Base-by-base conservation (phyloP, 495 filamentous ascomycete species). In the Gamarada debralockiae region DNA sequence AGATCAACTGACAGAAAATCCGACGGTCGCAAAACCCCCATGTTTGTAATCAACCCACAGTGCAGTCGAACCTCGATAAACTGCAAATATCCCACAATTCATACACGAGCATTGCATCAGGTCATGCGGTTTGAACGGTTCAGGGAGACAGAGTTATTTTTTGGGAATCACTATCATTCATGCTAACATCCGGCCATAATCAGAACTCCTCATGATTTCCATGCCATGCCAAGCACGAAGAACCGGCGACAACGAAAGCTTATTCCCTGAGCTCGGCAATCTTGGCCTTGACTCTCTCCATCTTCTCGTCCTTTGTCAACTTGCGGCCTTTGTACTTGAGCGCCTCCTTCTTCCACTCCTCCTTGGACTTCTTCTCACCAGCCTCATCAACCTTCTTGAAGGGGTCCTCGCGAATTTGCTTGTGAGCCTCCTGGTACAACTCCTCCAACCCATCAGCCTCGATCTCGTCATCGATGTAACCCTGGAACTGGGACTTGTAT, bases 381-480 rank as follows among this genome's bases (percentile, higher is more conserved):
- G 79, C 90, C 39, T 84, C 77, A 67, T 92, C 89, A 57, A 81
- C 83, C 81, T 92, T 91, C 84, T 96, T 95, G 79, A 85, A 93
- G 68, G 93, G 93, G 74, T 97, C 86, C 80, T 92, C 95, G 62
- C 93, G 92, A 81, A 99, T 99, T 68, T 86, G 84, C 73, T 87
- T 85, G 83, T 99, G 95, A 52, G 91, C 92, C 70, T 97, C 89
- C 44, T 75, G 65, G 81, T 97, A 99, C 67, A 97, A 72, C 62
- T 99, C 95, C 89, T 99, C 93, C 42, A 99, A 80, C 59, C 90
- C 90, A 69, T 96, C 95, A 50, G 93, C 92, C 76, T 97, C 93
- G 56, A 97, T 73, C 59, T 92, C 95, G 65, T 95, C 87, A 68
- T 97, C 93, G 59, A 95, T 85, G 81, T 99, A 99, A 74, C 91